Evolutionary conservation across 768 basidiomycete genomes (phyloP).

Genomic region (Phlebiopsis flavidoalba): DNA sequence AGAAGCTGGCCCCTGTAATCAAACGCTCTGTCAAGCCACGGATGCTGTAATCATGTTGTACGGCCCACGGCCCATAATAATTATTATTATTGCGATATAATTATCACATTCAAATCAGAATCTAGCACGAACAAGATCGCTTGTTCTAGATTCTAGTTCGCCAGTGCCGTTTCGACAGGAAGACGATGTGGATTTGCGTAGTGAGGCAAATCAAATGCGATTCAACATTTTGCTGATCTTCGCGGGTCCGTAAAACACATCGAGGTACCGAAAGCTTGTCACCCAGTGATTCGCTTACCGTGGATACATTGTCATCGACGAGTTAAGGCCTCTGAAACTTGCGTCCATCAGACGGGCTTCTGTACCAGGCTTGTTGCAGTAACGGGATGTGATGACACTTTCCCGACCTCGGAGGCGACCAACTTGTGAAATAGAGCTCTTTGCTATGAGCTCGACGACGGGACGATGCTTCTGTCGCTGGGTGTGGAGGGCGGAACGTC

Average conservation of each 20-base stretch:
- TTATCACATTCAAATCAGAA: constrained; percentile 97
- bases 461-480: constrained; percentile 93
- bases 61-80: too few relatives aligned
- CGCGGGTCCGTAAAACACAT: constrained; percentile 79
- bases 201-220: constrained; percentile 95
- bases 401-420: constrained; percentile 92
- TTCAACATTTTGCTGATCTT: constrained; percentile 98
- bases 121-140: constrained; percentile 94
- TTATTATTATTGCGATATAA: too few relatives aligned
- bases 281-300: constrained; percentile 76
- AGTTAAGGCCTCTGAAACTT: constrained; percentile 82
- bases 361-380: constrained; percentile 97
- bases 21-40: constrained; percentile 85
- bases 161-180: constrained; percentile 80
- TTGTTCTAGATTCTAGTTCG: constrained; percentile 82
- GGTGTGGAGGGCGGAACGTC: constrained; percentile 88
- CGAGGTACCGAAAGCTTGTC: constrained; percentile 73
- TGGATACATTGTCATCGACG: constrained; percentile 70
- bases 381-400: constrained; percentile 87
- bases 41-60: constrained; percentile 91
- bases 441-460: constrained; percentile 93
- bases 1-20: constrained; percentile 83
- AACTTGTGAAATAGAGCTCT: constrained; percentile 90
- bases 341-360: constrained; percentile 92
- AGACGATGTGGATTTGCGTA: constrained; percentile 83